Evolutionary conservation across 495 filamentous ascomycete genomes (phyloP).

Genomic region (Trichocladium uniseriatum): DNA sequence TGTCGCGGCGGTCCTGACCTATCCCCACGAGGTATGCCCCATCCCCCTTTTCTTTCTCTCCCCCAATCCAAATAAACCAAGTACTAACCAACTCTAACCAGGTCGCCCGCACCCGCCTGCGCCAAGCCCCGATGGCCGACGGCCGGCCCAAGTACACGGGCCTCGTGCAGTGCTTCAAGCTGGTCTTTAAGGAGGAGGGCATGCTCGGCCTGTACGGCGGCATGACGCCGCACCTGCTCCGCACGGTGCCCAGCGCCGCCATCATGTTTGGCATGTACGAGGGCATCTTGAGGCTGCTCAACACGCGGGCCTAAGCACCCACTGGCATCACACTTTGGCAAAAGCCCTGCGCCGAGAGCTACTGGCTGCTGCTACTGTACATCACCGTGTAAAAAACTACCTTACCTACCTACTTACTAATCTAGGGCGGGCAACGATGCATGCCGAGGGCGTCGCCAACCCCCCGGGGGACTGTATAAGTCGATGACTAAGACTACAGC

Average conservation of each 20-base stretch:
- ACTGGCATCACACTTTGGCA: too few species aligned
- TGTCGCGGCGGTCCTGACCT: slow-evolving; percentile 67
- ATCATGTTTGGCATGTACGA: slow-evolving; percentile 94
- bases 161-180: slow-evolving; percentile 68
- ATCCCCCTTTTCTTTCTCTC: too few species aligned
- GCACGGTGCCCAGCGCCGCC: slow-evolving; percentile 78
- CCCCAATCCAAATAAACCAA: too few species aligned
- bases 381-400: too few species aligned
- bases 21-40: slow-evolving; percentile 70
- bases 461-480: too few species aligned
- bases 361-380: too few species aligned
- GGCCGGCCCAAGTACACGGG: slow-evolving; percentile 74
- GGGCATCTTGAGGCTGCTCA: slow-evolving; percentile 55
- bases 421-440: too few species aligned
- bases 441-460: too few species aligned
- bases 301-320: slow-evolving; percentile 13
- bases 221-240: slow-evolving; percentile 74
- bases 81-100: slow-evolving; percentile 20
- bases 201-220: slow-evolving; percentile 75
- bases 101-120: slow-evolving; percentile 71
- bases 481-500: too few species aligned
- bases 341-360: too few species aligned
- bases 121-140: slow-evolving; percentile 66
- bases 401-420: too few species aligned
- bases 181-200: slow-evolving; percentile 78